Evolutionary conservation across 768 basidiomycete species (phyloP).

Genomic region (Kwoniella heveanensis): DNA sequence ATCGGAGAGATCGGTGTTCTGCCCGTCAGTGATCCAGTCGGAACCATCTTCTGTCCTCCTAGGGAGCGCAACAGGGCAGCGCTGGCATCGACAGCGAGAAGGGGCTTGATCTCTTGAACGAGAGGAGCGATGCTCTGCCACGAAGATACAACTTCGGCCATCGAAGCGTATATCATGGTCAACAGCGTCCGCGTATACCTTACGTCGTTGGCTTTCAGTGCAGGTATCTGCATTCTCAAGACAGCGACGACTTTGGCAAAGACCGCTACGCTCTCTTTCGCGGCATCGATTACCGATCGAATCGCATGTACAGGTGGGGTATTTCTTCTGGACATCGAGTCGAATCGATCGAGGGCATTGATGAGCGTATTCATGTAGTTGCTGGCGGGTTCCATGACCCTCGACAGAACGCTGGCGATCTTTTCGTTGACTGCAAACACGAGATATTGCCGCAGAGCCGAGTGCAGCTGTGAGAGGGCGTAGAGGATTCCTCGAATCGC

Average conservation of each 20-base stretch:
- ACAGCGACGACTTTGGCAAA: slow-evolving; percentile 88
- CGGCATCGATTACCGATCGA: slow-evolving; percentile 75
- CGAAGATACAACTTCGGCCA: slow-evolving; percentile 80
- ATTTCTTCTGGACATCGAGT: slow-evolving; percentile 68
- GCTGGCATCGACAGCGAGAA: slow-evolving; percentile 60
- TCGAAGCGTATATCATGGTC: slow-evolving; percentile 82
- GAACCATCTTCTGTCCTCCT: slow-evolving; percentile 44
- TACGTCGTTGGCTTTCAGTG: slow-evolving; percentile 71
- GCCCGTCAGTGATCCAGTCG: slow-evolving; percentile 51
- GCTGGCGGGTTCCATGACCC: slow-evolving; percentile 83
- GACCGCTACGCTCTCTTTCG: slow-evolving; percentile 76
- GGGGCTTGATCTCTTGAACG: slow-evolving; percentile 68
- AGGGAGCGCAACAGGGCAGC: slow-evolving; percentile 13
- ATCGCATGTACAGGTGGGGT: slow-evolving; percentile 73
- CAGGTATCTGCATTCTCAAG: slow-evolving; percentile 66
- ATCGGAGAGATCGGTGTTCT: slow-evolving; percentile 57
- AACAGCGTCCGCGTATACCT: slow-evolving; percentile 84
- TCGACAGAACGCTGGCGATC: slow-evolving; percentile 73
- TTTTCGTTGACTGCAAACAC: slow-evolving; percentile 80
- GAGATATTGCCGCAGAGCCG: slow-evolving; percentile 83
- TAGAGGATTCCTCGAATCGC: slow-evolving; percentile 91
- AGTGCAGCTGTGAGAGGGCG: slow-evolving; percentile 85
- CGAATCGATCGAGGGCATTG: slow-evolving; percentile 85
- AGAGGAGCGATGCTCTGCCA: slow-evolving; percentile 79
- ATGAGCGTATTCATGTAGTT: slow-evolving; percentile 80